phyloP scores from a whole-genome alignment of 108 stramenopile genomes.

The Nitzschia sp. region DNA sequence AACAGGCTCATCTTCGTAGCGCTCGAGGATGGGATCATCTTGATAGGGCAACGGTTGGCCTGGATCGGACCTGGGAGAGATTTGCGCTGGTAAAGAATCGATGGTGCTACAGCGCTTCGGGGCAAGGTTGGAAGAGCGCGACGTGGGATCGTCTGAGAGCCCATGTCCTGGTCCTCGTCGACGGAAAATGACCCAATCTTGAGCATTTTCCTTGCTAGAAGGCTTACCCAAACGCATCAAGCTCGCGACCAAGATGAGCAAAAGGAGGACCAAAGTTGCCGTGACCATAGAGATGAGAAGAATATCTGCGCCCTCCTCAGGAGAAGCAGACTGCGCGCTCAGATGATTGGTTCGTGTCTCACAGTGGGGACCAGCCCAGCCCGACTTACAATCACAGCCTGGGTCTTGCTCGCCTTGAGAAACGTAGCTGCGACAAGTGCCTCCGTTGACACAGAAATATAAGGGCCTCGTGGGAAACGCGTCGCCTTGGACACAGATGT shows the following conservation, averaged over 20 bases:
- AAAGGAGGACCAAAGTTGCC: background rate
- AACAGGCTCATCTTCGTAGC: background rate
- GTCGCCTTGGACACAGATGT: slow-evolving; percentile 30
- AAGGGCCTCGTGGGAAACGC: slow-evolving; percentile 15
- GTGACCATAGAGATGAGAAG: background rate
- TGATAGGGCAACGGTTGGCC: background rate
- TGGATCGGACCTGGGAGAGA: slow-evolving; percentile 13
- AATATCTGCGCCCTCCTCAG: background rate
- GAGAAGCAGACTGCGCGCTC: background rate
- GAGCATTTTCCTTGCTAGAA: background rate
- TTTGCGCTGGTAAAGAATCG: background rate
- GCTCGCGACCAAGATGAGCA: background rate
- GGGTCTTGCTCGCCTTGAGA: slow-evolving; percentile 20
- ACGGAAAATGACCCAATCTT: slow-evolving; percentile 12
- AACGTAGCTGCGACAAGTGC: slow-evolving; percentile 41
- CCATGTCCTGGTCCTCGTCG: background rate
- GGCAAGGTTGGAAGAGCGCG: slow-evolving; percentile 17
- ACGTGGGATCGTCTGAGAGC: slow-evolving; percentile 11
- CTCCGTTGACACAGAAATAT: slow-evolving; percentile 53
- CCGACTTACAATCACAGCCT: slow-evolving; percentile 37
- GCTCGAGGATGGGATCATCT: background rate
- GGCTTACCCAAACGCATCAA: background rate
- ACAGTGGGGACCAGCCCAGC: slow-evolving; percentile 42
- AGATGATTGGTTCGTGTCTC: slow-evolving; percentile 19
- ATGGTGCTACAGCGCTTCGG: slow-evolving; percentile 11